Evolutionary conservation across 192 early-diverging fungal genomes (phyloP), one percentile per base, ranked within the genome.

Genomic region (Coemansia sp.): DNA sequence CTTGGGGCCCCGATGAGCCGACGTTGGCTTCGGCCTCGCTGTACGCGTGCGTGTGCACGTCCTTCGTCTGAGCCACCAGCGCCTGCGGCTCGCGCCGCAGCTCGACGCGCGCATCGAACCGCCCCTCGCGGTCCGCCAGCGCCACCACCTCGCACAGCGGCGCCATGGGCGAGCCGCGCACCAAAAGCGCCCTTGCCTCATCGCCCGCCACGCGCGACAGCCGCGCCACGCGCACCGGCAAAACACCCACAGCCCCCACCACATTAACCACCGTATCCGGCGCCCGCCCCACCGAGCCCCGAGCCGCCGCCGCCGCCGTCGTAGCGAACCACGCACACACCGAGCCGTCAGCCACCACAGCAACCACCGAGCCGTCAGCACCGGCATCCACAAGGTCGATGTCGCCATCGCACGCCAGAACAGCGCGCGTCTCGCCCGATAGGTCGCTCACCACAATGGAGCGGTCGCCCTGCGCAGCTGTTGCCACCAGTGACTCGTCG

Each of bases 121-220:
- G 74, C 17, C 73, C 76, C 17, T 72, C 53, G 16, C 48, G 51
- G 11, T 68, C 72, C 0, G 69, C 70, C 61, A 83, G 59, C 40
- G 69, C 41, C 34, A 83, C 66, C 8, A 68, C 68, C 67, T 83
- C 81, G 41, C 78, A 83, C 27, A 78, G 51, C 29, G 76, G 81
- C 31, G 59, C 57, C 42, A 69, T 41, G 36, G 76, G 46, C 34
- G 54, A 63, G 39, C 81, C 81, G 31, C 76, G 76, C n/a, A 83
- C 70, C 5, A 83, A 27, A 37, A 83, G 72, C 33, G 69, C 69
- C 29, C 29, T 33, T 53, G 64, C 64, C 21, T 75, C 76, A 48
- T 69, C 62, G 66, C 72, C 72, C 14, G 72, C 44, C 6, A 72
- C 67, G 9, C 69, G 81, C 35, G 72, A 83, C 45, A 83, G 78